Conservation (phyloP, 129 eudicot genomes). For the Helianthus annuus region HanXRQr2.0-SUNRISE NC_035449.2:49152289-49152788, state of each 20-base stretch:
- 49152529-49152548: conserved; percentile 1
- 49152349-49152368: not conserved
- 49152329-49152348: not conserved
- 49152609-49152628: conserved; percentile 2
- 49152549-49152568: not conserved
- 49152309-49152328: not conserved
- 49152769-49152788: conserved; percentile 21
- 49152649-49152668: not conserved
- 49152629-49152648: not conserved
- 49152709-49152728: conserved; percentile 18
- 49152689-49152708: conserved; percentile 30
- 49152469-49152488: not conserved
- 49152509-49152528: conserved; percentile 27
- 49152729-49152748: conserved; percentile 24
- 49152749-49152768: conserved; percentile 4
- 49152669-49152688: conserved; percentile 8
- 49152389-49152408: conserved; percentile 16
- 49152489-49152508: conserved; percentile 16
- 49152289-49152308: not conserved
- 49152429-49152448: conserved; percentile 6
- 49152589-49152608: conserved; percentile 18
- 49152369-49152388: not conserved
- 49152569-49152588: conserved; percentile 13
- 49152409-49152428: conserved; percentile 32
- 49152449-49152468: too few relatives aligned